Evolutionary conservation across 2,329 filamentous ascomycete genomes (phyloP), one percentile per base, ranked within the genome.

Genomic region (Phyllosticta citriasiana): DNA sequence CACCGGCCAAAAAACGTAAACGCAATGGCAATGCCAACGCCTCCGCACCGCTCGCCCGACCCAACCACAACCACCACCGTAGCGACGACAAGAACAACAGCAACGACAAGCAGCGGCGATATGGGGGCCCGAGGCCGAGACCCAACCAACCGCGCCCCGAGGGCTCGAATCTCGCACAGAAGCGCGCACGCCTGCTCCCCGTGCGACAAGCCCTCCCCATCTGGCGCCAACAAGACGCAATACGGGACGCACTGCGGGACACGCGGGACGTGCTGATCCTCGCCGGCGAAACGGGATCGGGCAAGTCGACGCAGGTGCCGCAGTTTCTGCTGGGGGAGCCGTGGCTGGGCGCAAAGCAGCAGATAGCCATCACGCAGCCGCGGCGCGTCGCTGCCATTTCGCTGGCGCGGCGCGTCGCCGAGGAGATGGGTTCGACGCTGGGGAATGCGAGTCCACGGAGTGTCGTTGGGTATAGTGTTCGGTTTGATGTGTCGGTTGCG

Each of bases 261-360:
- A 70, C 83, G 35, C 85, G 84, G 64, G 84, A 95, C 68, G 84
- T 96, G 1, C 82, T 99, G 57, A 80, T 99, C 0, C 78, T 99
- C 14, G 88, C 94, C 2, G 93, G 93, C 77, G 93, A 97, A 73
- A 99, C 94, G 0, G 94, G 94, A 72, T 96, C 90, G 14, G 94
- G 94, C 71, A 99, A 99, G 76, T 95, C 89, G 77, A 99, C 94
- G 0, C 94, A 99, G 74, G 87, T 97, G 0, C 93, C 94, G 0
- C 94, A 97, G 69, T 97, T 96, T 64, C 78, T 99, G 7, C 83
- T 88, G 54, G 77, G 80, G 26, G 89, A 97, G 69, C 76, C 84
- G 6, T 97, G 92, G 91, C 96, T 91, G 72, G 82, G 19, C 19
- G 19, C 80, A 40, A 89, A 90, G 0, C 87, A 89, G 68, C 69